Base-by-base conservation (phyloP, 176 grass and related monocot species). In the Oropetium thomaeum region DNA sequence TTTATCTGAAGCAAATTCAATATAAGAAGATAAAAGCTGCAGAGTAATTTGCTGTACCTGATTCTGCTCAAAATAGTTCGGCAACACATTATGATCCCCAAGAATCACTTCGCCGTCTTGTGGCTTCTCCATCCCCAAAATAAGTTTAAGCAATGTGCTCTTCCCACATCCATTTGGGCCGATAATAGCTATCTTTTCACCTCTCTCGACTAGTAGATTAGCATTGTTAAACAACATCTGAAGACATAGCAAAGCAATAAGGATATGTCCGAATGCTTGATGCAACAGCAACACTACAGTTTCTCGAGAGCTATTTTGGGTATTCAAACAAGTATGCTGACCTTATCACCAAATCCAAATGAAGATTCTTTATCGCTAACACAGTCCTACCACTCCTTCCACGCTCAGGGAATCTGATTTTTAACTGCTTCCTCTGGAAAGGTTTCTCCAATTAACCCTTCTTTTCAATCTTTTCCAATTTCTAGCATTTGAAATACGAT, bases 41-140 rank as follows among this genome's bases (percentile, higher is more conserved):
- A 59, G 6, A 53, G 58, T 37, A 62, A 13, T 61, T 60, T 41
- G 9, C 10, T 27, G 23, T 79, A 99, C 96, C 96, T 99, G 96
- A 82, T 99, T 99, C 74, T 99, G 96, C 89, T 99, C 96, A 8
- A 95, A 99, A 76, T 95, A 99, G 85, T 99, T 99, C 3, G 96
- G 96, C 60, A 92, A 83, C 45, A 99, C 89, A 82, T 95, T 99
- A 71, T 99, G 83, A 58, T 99, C 96, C 28, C 96, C 96, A 79
- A 95, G 91, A 61, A 92, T 62, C 51, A 95, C 82, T 83, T 95
- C 91, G 19, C 96, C 96, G 28, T 55, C 84, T 54, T 73, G 87
- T 82, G 96, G 84, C 54, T 95, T 99, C 84, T 92, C 91, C 82
- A 92, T 84, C 33, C 87, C 89, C 67, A 90, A 79, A 81, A 92